Base-by-base conservation (phyloP, 2,329 filamentous ascomycete species). In the Hypoxylon sp. region DNA sequence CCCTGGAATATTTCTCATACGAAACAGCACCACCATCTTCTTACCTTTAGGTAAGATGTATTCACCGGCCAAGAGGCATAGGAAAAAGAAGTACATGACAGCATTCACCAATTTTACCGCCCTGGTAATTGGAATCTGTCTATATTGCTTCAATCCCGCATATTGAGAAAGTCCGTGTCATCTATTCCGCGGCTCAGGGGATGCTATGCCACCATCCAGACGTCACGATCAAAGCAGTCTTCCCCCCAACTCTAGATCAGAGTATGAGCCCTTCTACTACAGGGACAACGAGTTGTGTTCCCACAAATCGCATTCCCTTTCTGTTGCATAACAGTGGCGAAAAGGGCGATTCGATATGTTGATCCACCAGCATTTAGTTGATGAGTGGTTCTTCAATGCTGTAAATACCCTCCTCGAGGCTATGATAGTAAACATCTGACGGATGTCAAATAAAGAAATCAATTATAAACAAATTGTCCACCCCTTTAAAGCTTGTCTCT, bases 241-340 rank as follows among this genome's bases (percentile, higher is more conserved):
- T 17, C 19, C 50, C 4, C 7, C 19, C 14, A 23, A 46, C 23
- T 48, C 34, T 17, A 17, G 17, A 30, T 46, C 14, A 49, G 51
- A 23, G 36, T 58, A 19, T 30, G 21, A 21, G 32, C 30, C 51
- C 46, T 38, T 53, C 55, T 48, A 51, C 45, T 38, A 59, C n/a
- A 32, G 51, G 34, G 46, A 41, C 23, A 36, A 48, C 23, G 32
- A 17, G 19, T 41, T 17, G 10, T 48, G 19, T 46, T 43, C n/a
- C 6, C 25, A 7, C n/a, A 5, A 46, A 25, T 34, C 32, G 1
- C 30, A 5, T n/a, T 50, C 52, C 4, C 21, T 28, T 45, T 60
- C 34, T 28, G 43, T 63, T 66, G 53, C 65, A 70, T 69, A 66
- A 62, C 56, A 57, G 11, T 36, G 60, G 63, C 59, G 58, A 65